These are phyloP conservation scores for Colletotrichum lindemuthianum DNA, from an alignment of 2,329 filamentous ascomycete genomes.

Conservation along the genomic window DNA sequence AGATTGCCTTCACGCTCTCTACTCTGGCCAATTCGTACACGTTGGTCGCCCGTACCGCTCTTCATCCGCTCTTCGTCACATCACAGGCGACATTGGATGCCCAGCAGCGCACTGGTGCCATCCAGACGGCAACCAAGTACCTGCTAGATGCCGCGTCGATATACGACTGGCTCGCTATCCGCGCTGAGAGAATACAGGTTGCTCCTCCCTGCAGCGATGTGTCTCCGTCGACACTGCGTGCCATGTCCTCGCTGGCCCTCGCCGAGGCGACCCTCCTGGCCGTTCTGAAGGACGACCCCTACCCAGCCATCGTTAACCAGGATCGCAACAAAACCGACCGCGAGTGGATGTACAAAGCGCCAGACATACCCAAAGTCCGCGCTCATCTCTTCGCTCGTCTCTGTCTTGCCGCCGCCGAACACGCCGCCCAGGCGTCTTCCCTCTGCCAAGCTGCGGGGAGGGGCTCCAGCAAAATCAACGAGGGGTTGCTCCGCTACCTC, in stretches of 20 bases:
- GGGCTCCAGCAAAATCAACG: constrained; percentile 61
- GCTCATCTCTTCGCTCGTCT: constrained; percentile 88
- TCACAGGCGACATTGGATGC: constrained; percentile 67
- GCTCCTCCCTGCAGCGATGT: constrained; percentile 63
- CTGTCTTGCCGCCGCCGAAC: constrained; percentile 88
- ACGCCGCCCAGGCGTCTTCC: constrained; percentile 77
- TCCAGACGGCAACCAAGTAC: constrained; percentile 79
- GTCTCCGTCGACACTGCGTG: constrained; percentile 61
- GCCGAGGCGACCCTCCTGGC: constrained; percentile 91
- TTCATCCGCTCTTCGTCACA: constrained; percentile 78
- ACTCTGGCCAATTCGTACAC: constrained; percentile 81
- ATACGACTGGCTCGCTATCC: constrained; percentile 75
- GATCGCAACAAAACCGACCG: constrained; percentile 83
- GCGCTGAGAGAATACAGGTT: constrained; percentile 56
- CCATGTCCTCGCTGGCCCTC: constrained; percentile 73
- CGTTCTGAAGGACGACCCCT: constrained; percentile 94
- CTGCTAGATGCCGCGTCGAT: constrained; percentile 83
- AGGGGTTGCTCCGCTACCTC: constrained; percentile 76
- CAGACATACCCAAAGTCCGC: constrained; percentile 87
- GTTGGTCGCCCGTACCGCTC: constrained; percentile 74
- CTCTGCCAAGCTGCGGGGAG: constrained; percentile 53
- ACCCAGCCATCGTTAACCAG: constrained; percentile 83
- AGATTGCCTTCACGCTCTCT: constrained; percentile 81
- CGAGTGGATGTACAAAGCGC: constrained; percentile 96
- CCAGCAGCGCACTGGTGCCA: constrained; percentile 75